Conservation (phyloP, 352 stramenopile species). For the Phytophthora sp. region DNA sequence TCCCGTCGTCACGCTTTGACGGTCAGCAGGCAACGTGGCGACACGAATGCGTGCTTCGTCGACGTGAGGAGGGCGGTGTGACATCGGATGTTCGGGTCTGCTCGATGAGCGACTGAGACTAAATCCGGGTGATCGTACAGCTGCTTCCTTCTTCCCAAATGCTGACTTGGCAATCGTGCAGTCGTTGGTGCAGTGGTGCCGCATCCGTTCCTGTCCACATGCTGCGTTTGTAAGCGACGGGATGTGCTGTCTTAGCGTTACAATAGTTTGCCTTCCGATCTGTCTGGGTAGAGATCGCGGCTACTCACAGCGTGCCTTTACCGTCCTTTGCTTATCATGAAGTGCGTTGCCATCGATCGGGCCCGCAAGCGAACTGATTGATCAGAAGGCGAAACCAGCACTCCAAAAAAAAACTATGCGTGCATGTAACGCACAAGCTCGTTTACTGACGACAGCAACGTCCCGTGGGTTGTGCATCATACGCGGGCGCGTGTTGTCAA, state of each 20-base stretch:
- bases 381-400: too few species aligned
- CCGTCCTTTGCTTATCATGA: too few species aligned
- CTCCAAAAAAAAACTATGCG: too few species aligned
- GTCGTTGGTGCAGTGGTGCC: not conserved
- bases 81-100: not conserved
- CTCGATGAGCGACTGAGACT: not conserved
- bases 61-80: not conserved
- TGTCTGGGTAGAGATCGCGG: too few species aligned
- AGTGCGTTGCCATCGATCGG: too few species aligned
- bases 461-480: too few species aligned
- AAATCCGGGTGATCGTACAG: slow-evolving; percentile 9
- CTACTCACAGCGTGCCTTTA: too few species aligned
- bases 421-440: too few species aligned
- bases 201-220: not conserved
- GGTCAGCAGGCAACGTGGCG: not conserved
- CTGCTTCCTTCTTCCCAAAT: slow-evolving; percentile 11
- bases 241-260: not conserved
- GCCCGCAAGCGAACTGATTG: too few species aligned
- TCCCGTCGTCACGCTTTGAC: not conserved
- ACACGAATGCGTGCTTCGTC: not conserved
- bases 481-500: too few species aligned
- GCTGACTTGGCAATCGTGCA: not conserved
- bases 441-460: too few species aligned
- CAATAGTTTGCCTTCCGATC: not conserved
- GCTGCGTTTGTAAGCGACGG: not conserved